Conservation (phyloP, 2,329 filamentous ascomycete genomes). For the Neofusicoccum kwambonambiense region DNA sequence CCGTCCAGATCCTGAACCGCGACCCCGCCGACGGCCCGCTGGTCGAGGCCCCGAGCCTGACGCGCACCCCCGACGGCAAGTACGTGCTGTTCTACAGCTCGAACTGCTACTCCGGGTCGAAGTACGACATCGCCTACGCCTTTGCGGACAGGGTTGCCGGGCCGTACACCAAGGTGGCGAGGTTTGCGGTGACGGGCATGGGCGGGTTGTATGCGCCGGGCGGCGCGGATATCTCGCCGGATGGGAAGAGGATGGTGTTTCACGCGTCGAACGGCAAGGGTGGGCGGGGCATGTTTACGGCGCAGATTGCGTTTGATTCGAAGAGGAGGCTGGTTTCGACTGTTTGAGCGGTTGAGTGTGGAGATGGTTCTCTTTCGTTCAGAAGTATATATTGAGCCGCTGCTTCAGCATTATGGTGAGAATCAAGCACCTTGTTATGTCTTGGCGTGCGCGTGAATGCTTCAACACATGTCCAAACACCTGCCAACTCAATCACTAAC, state of each 20-base stretch:
- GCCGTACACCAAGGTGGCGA: slow-evolving; percentile 21
- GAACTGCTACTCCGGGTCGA: slow-evolving; percentile 55
- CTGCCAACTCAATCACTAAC: no score
- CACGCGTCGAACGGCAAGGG: neutral
- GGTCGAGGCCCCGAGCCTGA: slow-evolving; percentile 61
- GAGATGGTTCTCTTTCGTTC: no score
- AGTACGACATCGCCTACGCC: slow-evolving; percentile 61
- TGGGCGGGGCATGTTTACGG: neutral
- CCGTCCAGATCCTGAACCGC: slow-evolving; percentile 50
- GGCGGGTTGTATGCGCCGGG: slow-evolving; percentile 18
- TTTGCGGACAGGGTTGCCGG: slow-evolving; percentile 37
- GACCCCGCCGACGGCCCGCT: slow-evolving; percentile 51
- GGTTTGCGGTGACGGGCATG: slow-evolving; percentile 18
- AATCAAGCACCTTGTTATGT: no score
- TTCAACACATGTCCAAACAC: no score
- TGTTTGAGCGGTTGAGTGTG: neutral
- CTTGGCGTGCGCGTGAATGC: no score
- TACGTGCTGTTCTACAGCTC: slow-evolving; percentile 65
- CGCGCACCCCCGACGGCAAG: slow-evolving; percentile 46
- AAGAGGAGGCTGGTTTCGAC: neutral
- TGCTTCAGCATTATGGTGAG: no score
- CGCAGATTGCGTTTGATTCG: slow-evolving; percentile 2
- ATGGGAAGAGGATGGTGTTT: slow-evolving; percentile 7
- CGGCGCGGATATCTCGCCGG: slow-evolving; percentile 19
- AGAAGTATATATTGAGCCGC: no score